These are phyloP conservation scores for Butyriboletus loyo DNA, from an alignment of 768 basidiomycete species.

Conservation along the genomic window DNA sequence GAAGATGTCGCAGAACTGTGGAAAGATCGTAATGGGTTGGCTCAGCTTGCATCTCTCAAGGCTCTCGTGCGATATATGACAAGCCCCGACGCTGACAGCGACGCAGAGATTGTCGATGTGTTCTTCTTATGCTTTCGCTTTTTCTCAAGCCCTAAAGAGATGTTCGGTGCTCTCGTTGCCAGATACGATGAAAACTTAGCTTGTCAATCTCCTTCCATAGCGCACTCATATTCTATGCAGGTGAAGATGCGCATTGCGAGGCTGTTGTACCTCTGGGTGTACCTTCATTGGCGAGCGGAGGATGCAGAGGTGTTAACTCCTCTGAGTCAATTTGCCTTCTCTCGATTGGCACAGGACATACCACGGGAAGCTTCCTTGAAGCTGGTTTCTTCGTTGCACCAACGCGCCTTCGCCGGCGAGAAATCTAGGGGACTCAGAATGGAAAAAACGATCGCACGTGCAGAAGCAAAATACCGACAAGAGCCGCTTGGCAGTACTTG, in stretches of 20 bases:
- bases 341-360: slow-evolving; percentile 29
- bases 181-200: slow-evolving; percentile 45
- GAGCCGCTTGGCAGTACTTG: slow-evolving; percentile 21
- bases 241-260: slow-evolving; percentile 60
- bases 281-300: slow-evolving; percentile 56
- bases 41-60: slow-evolving; percentile 36
- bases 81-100: slow-evolving; percentile 36
- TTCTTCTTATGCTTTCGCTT: slow-evolving; percentile 75
- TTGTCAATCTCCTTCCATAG: slow-evolving; percentile 30
- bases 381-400: slow-evolving; percentile 32
- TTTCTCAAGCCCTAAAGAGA: slow-evolving; percentile 51
- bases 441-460: slow-evolving; percentile 25
- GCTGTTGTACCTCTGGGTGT: slow-evolving; percentile 67
- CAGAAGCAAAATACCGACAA: slow-evolving; percentile 17
- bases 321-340: slow-evolving; percentile 32
- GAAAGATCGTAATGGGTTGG: slow-evolving; percentile 25
- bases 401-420: slow-evolving; percentile 20
- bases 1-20: slow-evolving; percentile 31
- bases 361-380: slow-evolving; percentile 25
- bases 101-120: slow-evolving; percentile 44
- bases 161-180: slow-evolving; percentile 42
- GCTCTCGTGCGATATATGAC: slow-evolving; percentile 48
- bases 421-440: slow-evolving; percentile 25
- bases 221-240: slow-evolving; percentile 41
- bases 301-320: slow-evolving; percentile 41